Percentiles rank a stretch among this genome's conserved stretches.
phyloP scores from a whole-genome alignment of 208 protist species.

The Leishmania martiniquensis region DNA sequence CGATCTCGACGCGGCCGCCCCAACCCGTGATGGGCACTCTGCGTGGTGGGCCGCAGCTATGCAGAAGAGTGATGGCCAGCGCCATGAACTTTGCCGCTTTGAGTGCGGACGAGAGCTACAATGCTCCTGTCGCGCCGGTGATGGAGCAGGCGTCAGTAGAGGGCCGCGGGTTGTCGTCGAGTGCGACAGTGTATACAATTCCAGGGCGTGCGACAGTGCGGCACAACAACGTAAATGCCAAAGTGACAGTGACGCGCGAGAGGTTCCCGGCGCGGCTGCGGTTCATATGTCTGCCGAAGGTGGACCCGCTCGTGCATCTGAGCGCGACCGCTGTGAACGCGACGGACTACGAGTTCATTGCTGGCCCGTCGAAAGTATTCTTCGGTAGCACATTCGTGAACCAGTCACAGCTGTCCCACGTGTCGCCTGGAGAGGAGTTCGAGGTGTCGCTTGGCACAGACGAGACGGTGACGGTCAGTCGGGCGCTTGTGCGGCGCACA shows the following conservation, averaged over 20 bases:
- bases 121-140: conserved; percentile 23
- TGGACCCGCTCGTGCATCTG: conserved; percentile 35
- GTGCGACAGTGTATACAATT: conserved; percentile 48
- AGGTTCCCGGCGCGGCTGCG: conserved; percentile 39
- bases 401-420: conserved; percentile 41
- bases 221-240: conserved; percentile 47
- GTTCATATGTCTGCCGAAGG: conserved; percentile 47
- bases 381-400: conserved; percentile 52
- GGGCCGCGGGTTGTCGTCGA: conserved; percentile 25
- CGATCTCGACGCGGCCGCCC: conserved; percentile 35
- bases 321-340: conserved; percentile 48
- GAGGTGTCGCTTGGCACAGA: conserved; percentile 49
- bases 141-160: conserved; percentile 21
- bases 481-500: conserved; percentile 27
- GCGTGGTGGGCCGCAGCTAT: not conserved
- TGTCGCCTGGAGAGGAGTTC: conserved; percentile 52
- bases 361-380: conserved; percentile 53
- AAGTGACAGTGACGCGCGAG: conserved; percentile 45
- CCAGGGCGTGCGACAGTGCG: conserved; percentile 40
- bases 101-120: too few relatives aligned
- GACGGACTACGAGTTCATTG: conserved; percentile 51
- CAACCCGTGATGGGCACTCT: not conserved
- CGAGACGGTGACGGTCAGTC: conserved; percentile 40
- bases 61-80: not conserved
- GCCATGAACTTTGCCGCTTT: not conserved